Evolutionary conservation across 1,284 basidiomycete genomes (phyloP), one percentile per base, ranked within the genome.

Genomic region (Vanrija sp.): DNA sequence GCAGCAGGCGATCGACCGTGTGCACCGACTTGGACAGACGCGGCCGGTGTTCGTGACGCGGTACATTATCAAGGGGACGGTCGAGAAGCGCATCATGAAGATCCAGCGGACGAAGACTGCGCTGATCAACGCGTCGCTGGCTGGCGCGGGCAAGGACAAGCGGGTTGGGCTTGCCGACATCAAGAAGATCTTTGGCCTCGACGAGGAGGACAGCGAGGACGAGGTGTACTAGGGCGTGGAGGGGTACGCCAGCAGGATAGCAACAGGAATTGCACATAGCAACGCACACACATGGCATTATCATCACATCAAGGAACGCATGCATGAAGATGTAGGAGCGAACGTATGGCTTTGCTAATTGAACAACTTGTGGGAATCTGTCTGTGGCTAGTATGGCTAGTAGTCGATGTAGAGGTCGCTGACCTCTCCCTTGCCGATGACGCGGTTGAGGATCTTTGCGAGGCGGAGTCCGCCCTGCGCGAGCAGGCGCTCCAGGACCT

Each of bases 21-120:
- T 89, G 59, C 61, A 78, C 61, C 63, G 67, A 10, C 53, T 79
- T 24, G 70, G 72, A 0, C 60, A 67, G 20, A 62, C 60, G 47
- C 69, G 63, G 62, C 62, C 86, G 0, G 95, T 98, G 18, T 86
- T 87, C 61, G 92, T 96, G 25, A 92, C 86, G 52, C 88, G 95
- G 52, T 94, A 92, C 72, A 87, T 97, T 57, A 78, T 82, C 55
- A 75, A 78, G 45, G 71, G 80, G 23, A 78, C 79, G 9, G 81
- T 83, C 42, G 89, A 92, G 69, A 85, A 84, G 6, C 83, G 87
- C 12, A 89, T 92, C 57, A 76, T 92, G 27, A 83, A 87, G 68
- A 97, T 98, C 47, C 95, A 76, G 64, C 66, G 73, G 18, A 66
- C 62, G 19, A 76, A 76, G 62, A 75, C 75, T 1, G 73, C 73